phyloP scores from a whole-genome alignment of 805 yeast genomes.

The Yarrowia sp. region DNA sequence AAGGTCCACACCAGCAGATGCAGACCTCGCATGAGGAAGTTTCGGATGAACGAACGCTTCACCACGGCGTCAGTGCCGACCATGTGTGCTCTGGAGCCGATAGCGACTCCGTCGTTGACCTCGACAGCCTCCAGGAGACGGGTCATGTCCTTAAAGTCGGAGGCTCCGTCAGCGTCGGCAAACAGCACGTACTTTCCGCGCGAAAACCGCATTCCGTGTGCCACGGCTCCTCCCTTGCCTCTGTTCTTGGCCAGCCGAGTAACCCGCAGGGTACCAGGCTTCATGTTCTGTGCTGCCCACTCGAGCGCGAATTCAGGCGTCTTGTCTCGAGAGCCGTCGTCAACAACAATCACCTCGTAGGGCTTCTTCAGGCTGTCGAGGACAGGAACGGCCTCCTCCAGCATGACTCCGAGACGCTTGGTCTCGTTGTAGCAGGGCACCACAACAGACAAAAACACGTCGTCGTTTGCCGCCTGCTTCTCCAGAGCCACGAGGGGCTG shows the following conservation, averaged over 20 bases:
- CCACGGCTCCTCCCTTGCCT: slow-evolving; percentile 96
- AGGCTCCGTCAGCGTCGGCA: slow-evolving; percentile 98
- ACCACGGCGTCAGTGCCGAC: slow-evolving; percentile 95
- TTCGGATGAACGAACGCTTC: slow-evolving; percentile 82
- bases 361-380: slow-evolving; percentile 42
- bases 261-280: slow-evolving; percentile 67
- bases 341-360: slow-evolving; percentile 83
- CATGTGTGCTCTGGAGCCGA: slow-evolving; percentile 97
- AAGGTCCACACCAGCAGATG: slow-evolving; percentile 83
- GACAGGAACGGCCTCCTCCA: slow-evolving; percentile 46
- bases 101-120: slow-evolving; percentile 57
- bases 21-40: slow-evolving; percentile 87
- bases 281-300: slow-evolving; percentile 49
- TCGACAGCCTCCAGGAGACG: slow-evolving; percentile 50
- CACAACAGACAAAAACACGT: slow-evolving; percentile 66
- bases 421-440: slow-evolving; percentile 95
- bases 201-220: slow-evolving; percentile 79
- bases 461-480: background rate
- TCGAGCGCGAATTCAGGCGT: slow-evolving; percentile 70
- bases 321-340: slow-evolving; percentile 86
- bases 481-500: slow-evolving; percentile 12
- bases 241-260: slow-evolving; percentile 70
- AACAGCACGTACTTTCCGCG: slow-evolving; percentile 75
- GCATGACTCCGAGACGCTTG: slow-evolving; percentile 53
- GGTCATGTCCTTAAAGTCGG: slow-evolving; percentile 66